These are phyloP conservation scores for Sclerotinia glacialis DNA, from an alignment of 2,329 filamentous ascomycete species.

Conservation along the genomic window DNA sequence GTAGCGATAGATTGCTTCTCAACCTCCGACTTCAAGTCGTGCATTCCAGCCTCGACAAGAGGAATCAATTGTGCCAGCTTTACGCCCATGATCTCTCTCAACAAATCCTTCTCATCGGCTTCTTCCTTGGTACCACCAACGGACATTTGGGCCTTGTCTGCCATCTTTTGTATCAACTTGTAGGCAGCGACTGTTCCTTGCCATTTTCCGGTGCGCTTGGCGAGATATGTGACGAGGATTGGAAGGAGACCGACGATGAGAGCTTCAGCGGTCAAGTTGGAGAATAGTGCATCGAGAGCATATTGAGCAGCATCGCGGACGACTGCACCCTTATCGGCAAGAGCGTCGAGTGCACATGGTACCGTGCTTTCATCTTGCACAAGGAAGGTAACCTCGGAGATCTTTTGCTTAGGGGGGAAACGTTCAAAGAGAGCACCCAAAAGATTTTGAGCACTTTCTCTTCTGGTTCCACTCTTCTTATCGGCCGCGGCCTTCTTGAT, in stretches of 20 bases:
- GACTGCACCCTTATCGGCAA: constrained; percentile 85
- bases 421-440: constrained; percentile 91
- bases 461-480: constrained; percentile 84
- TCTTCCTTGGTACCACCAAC: constrained; percentile 77
- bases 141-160: constrained; percentile 86
- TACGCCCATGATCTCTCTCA: constrained; percentile 87
- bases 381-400: constrained; percentile 78
- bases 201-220: constrained; percentile 89
- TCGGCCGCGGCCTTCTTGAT: constrained; percentile 78
- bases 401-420: constrained; percentile 71
- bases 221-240: constrained; percentile 69
- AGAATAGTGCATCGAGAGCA: constrained; percentile 84
- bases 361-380: constrained; percentile 76
- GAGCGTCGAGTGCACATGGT: constrained; percentile 71
- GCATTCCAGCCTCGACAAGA: constrained; percentile 88
- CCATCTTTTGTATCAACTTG: constrained; percentile 85
- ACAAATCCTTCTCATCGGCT: constrained; percentile 80
- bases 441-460: constrained; percentile 93
- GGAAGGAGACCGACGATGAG: constrained; percentile 81
- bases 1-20: constrained; percentile 87
- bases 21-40: constrained; percentile 88
- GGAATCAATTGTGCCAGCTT: constrained; percentile 85
- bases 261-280: constrained; percentile 74
- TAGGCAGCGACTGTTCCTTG: constrained; percentile 89
- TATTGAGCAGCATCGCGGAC: constrained; percentile 93